Evolutionary conservation across 2,329 filamentous ascomycete genomes (phyloP).

Genomic region (Apiospora hydei): DNA sequence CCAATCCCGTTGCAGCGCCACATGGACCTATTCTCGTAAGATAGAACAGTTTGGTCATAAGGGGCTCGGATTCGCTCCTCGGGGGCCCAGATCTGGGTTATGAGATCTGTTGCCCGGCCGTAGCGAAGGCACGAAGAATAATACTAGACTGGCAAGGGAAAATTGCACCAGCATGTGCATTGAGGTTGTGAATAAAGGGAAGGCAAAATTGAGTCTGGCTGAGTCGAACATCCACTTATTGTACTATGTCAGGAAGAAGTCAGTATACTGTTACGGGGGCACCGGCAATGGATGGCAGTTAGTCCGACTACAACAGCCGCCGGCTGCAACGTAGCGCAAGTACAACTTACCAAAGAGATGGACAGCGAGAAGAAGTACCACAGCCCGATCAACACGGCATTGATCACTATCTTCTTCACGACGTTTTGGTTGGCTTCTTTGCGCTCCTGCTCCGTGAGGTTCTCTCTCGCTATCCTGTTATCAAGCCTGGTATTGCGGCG

Average conservation of each 20-base stretch:
- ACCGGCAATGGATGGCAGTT: background rate
- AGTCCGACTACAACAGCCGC: background rate
- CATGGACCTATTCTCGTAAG: conserved; percentile 90
- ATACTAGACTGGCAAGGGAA: conserved; percentile 74
- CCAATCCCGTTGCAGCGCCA: conserved; percentile 89
- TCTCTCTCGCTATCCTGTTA: conserved; percentile 69
- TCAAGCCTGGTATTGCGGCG: conserved; percentile 73
- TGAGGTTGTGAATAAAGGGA: conserved; percentile 93
- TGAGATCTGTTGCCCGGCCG: conserved; percentile 66
- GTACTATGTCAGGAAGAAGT: conserved; percentile 65
- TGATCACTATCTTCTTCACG: conserved; percentile 72
- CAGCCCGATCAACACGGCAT: conserved; percentile 80
- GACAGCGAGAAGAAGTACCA: conserved; percentile 94
- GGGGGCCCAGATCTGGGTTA: conserved; percentile 58
- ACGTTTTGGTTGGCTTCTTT: conserved; percentile 79
- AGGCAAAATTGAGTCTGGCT: conserved; percentile 86
- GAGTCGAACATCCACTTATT: conserved; percentile 99
- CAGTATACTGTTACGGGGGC: background rate
- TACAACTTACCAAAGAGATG: conserved; percentile 79
- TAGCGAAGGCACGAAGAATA: conserved; percentile 83
- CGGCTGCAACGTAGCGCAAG: background rate
- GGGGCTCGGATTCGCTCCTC: conserved; percentile 61
- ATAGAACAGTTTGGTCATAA: conserved; percentile 92
- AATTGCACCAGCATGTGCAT: conserved; percentile 98
- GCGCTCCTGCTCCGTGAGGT: conserved; percentile 74